Evolutionary conservation across 78 protist genomes (phyloP).

Genomic region (Dictyostelium brefeldianum): DNA sequence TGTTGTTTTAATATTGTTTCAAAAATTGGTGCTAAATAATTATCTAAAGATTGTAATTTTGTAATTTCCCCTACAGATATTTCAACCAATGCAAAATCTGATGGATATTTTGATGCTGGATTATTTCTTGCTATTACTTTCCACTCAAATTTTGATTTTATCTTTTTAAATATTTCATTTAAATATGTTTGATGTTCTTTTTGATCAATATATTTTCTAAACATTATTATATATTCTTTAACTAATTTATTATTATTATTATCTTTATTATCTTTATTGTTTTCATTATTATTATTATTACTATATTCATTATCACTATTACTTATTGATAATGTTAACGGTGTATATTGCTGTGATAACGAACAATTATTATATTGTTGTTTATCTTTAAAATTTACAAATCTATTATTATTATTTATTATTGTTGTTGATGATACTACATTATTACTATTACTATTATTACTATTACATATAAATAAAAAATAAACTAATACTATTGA

Average conservation of each 20-base stretch:
- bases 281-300: not conserved
- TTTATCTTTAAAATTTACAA: not conserved
- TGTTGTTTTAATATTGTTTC: not conserved
- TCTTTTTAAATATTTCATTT: slow-evolving; percentile 7
- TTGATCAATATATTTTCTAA: slow-evolving; percentile 56
- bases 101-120: slow-evolving; percentile 59
- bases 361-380: not conserved
- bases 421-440: not conserved
- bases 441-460: not conserved
- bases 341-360: not conserved
- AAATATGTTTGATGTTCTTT: slow-evolving; percentile 39
- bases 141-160: slow-evolving; percentile 15
- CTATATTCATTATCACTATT: not conserved
- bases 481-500: not conserved
- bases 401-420: not conserved
- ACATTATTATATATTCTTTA: slow-evolving; percentile 66
- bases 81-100: slow-evolving; percentile 61
- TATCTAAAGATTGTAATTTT: not conserved
- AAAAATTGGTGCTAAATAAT: not conserved
- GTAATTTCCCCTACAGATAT: not conserved
- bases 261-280: not conserved
- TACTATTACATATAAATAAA: not conserved
- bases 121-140: slow-evolving; percentile 44
- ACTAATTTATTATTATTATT: not conserved
- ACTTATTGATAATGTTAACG: not conserved